Conservation (phyloP, 1,284 basidiomycete genomes). For the Boletus semigastroideus region DNA sequence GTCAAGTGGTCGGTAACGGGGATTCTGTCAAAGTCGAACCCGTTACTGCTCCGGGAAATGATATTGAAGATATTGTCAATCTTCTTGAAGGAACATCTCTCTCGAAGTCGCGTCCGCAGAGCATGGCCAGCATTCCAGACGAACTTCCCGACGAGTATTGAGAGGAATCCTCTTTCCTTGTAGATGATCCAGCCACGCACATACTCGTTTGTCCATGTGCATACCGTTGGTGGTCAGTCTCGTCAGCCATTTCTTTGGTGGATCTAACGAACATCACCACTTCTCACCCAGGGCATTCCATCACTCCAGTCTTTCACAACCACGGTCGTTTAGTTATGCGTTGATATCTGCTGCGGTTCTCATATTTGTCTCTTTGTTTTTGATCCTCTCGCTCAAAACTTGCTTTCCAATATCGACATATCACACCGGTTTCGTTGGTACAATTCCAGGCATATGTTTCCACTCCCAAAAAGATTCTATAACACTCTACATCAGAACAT, state of each 20-base stretch:
- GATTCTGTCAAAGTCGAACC: slow-evolving; percentile 15
- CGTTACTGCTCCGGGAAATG: slow-evolving; percentile 28
- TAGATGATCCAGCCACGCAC: slow-evolving; percentile 22
- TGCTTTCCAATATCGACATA: slow-evolving; percentile 7
- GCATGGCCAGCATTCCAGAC: slow-evolving; percentile 49
- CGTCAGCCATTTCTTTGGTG: not conserved
- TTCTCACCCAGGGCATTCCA: slow-evolving; percentile 11
- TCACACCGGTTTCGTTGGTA: slow-evolving; percentile 8
- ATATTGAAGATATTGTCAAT: slow-evolving; percentile 64
- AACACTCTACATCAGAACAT: slow-evolving; percentile 12
- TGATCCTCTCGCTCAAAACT: slow-evolving; percentile 11
- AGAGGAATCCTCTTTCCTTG: slow-evolving; percentile 11
- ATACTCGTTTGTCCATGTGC: slow-evolving; percentile 23
- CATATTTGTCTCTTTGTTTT: slow-evolving; percentile 11
- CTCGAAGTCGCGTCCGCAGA: slow-evolving; percentile 42
- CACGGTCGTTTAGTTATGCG: slow-evolving; percentile 36
- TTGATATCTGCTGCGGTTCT: slow-evolving; percentile 25
- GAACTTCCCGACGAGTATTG: slow-evolving; percentile 34
- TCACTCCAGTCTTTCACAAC: slow-evolving; percentile 24
- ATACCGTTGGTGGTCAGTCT: slow-evolving; percentile 32
- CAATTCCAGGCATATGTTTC: slow-evolving; percentile 10
- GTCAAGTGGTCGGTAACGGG: slow-evolving; percentile 11
- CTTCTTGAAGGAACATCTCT: slow-evolving; percentile 51
- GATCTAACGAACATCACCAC: not conserved
- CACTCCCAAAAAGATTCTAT: slow-evolving; percentile 9